phyloP scores from a whole-genome alignment of 805 yeast genomes.

The Monosporozyma yasuniensis region DNA sequence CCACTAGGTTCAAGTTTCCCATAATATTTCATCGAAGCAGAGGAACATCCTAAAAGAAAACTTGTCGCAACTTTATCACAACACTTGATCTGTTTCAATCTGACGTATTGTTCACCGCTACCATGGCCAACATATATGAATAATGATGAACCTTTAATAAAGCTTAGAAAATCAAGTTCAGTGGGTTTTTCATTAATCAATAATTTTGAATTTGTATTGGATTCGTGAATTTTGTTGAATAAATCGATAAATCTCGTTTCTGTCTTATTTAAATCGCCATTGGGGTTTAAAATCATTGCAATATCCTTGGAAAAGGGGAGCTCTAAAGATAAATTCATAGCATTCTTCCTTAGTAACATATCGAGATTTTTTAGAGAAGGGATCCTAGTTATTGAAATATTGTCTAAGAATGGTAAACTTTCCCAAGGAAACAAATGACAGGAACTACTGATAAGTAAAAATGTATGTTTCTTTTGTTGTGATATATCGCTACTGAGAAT shows the following conservation, averaged over 20 bases:
- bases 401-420: conserved; percentile 48
- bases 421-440: conserved; percentile 90
- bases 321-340: conserved; percentile 8
- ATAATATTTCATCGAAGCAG: conserved; percentile 52
- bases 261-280: conserved; percentile 63
- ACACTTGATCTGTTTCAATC: conserved; percentile 44
- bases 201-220: conserved; percentile 41
- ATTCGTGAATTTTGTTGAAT: conserved; percentile 30
- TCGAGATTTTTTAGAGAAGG: conserved; percentile 51
- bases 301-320: conserved; percentile 31
- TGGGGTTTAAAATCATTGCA: conserved; percentile 71
- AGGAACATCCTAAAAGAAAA: conserved; percentile 81
- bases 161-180: conserved; percentile 41
- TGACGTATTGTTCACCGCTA: conserved; percentile 81
- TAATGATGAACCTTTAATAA: conserved; percentile 37
- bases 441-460: conserved; percentile 57
- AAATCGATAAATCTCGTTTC: conserved; percentile 44
- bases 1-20: conserved; percentile 69
- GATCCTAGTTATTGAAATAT: conserved; percentile 57
- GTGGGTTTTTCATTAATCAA: conserved; percentile 46
- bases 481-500: conserved; percentile 1
- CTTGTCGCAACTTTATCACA: conserved; percentile 44
- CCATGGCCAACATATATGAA: conserved; percentile 91
- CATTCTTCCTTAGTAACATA: conserved; percentile 25
- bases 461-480: conserved; percentile 40